phyloP scores from a whole-genome alignment of 2,329 filamentous ascomycete species.

The Colletotrichum siamense region DNA sequence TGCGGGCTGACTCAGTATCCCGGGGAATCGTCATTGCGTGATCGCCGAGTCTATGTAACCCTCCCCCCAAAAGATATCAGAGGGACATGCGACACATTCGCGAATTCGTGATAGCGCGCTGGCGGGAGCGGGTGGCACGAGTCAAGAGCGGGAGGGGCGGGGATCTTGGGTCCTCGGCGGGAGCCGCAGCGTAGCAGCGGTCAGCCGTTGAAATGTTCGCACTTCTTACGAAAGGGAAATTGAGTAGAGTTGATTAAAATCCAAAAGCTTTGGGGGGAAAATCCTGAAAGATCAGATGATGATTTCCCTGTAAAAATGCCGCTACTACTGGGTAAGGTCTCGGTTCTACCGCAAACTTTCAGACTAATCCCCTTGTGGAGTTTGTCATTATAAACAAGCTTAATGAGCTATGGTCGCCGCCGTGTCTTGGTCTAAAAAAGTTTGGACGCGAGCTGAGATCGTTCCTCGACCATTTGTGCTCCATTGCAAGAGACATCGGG shows the following conservation, averaged over 20 bases:
- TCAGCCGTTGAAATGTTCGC: background rate
- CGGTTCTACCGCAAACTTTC: background rate
- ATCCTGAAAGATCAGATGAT: background rate
- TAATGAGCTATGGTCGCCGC: background rate
- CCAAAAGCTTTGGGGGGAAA: background rate
- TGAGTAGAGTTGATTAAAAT: background rate
- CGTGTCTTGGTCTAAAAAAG: background rate
- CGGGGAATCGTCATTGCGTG: conserved; percentile 1
- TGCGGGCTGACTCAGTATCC: background rate
- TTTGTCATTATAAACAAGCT: background rate
- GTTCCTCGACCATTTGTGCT: background rate
- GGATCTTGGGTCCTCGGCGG: background rate
- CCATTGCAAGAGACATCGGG: background rate
- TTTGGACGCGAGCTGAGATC: background rate
- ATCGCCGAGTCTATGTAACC: background rate
- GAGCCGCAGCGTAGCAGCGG: background rate
- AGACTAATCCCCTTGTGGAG: background rate
- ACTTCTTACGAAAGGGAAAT: background rate
- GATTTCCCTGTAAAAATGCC: background rate
- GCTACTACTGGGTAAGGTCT: background rate
- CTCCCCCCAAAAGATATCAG: background rate
- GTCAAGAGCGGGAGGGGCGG: background rate
- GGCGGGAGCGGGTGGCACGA: background rate
- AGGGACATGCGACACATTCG: background rate
- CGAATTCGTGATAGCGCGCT: background rate